Conservation (phyloP, 805 yeast species). For the Brettanomyces nanus region DNA sequence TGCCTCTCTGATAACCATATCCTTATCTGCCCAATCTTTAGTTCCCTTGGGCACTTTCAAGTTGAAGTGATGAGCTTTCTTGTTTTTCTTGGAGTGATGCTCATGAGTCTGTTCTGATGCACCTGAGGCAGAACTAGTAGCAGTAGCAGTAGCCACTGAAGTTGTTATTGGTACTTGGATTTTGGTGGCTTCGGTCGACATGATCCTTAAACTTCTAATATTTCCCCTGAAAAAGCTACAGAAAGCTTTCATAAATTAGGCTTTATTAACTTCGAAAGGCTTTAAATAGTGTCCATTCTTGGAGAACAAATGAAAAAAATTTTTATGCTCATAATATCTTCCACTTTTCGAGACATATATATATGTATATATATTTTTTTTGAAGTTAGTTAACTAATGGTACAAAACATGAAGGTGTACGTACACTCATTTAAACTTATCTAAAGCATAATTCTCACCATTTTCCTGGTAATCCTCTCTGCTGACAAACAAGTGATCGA, state of each 20-base stretch:
- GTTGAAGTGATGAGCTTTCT: conserved; percentile 51
- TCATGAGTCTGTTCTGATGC: not conserved
- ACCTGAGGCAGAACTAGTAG: conserved; percentile 1
- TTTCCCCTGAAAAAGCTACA: not conserved
- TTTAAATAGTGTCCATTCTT: not conserved
- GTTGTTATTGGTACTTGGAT: not conserved
- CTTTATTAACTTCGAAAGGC: too few relatives aligned
- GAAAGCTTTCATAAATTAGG: not conserved
- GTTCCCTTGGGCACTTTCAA: conserved; percentile 96
- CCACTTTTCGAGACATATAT: too few relatives aligned
- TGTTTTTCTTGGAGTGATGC: conserved; percentile 27
- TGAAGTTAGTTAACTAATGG: too few relatives aligned
- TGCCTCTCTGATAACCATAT: conserved; percentile 90
- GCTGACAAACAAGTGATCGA: conserved; percentile 52
- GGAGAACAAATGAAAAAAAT: not conserved
- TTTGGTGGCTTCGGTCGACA: conserved; percentile 5
- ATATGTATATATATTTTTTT: too few relatives aligned
- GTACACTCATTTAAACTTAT: conserved; percentile 31
- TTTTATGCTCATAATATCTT: too few relatives aligned
- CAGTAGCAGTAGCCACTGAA: not conserved
- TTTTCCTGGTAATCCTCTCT: conserved; percentile 59
- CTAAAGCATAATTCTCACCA: conserved; percentile 41
- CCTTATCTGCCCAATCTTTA: conserved; percentile 97
- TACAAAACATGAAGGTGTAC: too few relatives aligned
- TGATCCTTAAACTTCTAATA: conserved; percentile 2